These are phyloP conservation scores for Clonostachys solani DNA, from an alignment of 2,329 filamentous ascomycete species.

Conservation along the genomic window DNA sequence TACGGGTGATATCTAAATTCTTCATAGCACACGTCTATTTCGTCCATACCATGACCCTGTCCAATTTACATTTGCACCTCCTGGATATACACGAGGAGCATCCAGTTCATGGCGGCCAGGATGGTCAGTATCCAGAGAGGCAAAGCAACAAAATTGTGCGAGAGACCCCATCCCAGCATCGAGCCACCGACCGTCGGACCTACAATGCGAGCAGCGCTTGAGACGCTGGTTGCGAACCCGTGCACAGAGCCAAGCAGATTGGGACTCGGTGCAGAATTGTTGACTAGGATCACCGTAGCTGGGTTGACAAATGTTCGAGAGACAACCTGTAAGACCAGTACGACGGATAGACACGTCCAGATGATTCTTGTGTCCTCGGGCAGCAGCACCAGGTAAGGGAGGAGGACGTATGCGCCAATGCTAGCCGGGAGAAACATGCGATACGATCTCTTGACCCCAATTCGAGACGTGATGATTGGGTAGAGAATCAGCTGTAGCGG, in stretches of 20 bases:
- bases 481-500: slow-evolving; percentile 13
- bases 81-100: background rate
- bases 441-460: slow-evolving; percentile 10
- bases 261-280: slow-evolving; percentile 13
- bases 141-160: slow-evolving; percentile 10
- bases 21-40: no score
- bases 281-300: slow-evolving; percentile 16
- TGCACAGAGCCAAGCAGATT: slow-evolving; percentile 13
- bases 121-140: slow-evolving; percentile 8
- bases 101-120: background rate
- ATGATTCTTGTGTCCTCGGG: slow-evolving; percentile 6
- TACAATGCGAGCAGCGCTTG: slow-evolving; percentile 13
- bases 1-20: no score
- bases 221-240: slow-evolving; percentile 13
- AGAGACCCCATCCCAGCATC: slow-evolving; percentile 14
- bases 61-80: background rate
- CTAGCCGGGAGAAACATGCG: slow-evolving; percentile 12
- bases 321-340: slow-evolving; percentile 11
- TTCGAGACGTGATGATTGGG: slow-evolving; percentile 6
- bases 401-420: slow-evolving; percentile 10
- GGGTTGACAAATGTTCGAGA: slow-evolving; percentile 14
- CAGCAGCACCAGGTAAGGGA: slow-evolving; percentile 12
- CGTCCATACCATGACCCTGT: no score
- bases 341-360: slow-evolving; percentile 9
- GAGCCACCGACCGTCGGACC: slow-evolving; percentile 11